Percentiles rank a stretch among this genome's conserved stretches.
Evolutionary conservation across 768 basidiomycete genomes (phyloP).

Genomic region (Ramaria rubella): DNA sequence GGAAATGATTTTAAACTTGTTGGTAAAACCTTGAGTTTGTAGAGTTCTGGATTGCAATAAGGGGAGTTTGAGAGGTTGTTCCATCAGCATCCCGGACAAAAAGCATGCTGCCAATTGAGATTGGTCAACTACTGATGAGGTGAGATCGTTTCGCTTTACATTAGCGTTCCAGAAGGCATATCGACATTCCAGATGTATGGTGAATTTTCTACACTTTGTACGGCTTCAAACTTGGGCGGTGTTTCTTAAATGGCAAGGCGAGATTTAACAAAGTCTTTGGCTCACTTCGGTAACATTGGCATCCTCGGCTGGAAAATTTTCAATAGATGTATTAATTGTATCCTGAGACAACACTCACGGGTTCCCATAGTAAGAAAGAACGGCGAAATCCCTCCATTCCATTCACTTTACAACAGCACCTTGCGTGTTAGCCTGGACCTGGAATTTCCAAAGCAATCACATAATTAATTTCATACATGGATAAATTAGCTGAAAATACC

Average conservation of each 20-base stretch:
- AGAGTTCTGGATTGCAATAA: not conserved
- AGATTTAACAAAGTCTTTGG: not conserved
- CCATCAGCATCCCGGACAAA: not conserved
- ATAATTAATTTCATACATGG: not conserved
- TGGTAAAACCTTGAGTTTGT: slow-evolving; percentile 5
- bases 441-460: no score
- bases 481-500: not conserved
- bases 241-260: not conserved
- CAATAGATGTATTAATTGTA: not conserved
- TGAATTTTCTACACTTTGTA: not conserved
- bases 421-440: no score
- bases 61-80: not conserved
- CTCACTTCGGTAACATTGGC: not conserved
- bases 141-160: not conserved
- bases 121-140: not conserved
- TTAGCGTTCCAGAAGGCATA: slow-evolving; percentile 6
- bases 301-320: not conserved
- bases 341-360: not conserved
- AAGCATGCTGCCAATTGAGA: not conserved
- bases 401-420: not conserved
- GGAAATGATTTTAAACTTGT: not conserved
- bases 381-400: not conserved
- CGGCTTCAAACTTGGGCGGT: not conserved
- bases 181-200: not conserved
- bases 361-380: slow-evolving; percentile 1